phyloP scores from a whole-genome alignment of 2,329 filamentous ascomycete species.

The Cadophora malorum region DNA sequence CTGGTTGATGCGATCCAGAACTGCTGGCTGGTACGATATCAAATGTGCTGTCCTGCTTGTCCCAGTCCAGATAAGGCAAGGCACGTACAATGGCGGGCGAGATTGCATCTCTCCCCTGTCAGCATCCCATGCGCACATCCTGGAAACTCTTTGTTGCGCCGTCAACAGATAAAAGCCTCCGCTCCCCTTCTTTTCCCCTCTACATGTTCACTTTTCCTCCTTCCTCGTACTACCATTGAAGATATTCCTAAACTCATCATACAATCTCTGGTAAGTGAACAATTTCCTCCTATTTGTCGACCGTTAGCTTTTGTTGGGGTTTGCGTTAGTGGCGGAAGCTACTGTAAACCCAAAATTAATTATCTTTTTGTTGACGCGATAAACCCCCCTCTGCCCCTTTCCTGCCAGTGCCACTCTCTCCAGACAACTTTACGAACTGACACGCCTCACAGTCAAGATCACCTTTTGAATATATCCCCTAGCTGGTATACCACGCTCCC shows the following conservation, averaged over 20 bases:
- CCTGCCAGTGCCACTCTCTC: not conserved
- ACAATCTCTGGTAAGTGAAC: not conserved
- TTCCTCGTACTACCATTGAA: not conserved
- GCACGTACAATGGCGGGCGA: not conserved
- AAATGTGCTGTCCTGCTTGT: constrained; percentile 2
- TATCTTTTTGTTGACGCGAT: constrained; percentile 13
- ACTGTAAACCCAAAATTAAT: constrained; percentile 13
- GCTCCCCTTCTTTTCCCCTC: constrained; percentile 1
- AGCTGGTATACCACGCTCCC: not conserved
- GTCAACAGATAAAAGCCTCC: constrained; percentile 14
- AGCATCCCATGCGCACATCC: not conserved
- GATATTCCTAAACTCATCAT: constrained; percentile 2
- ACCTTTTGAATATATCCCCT: not conserved
- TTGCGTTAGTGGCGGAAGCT: constrained; percentile 23
- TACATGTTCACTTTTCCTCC: not conserved
- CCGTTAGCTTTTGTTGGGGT: constrained; percentile 14
- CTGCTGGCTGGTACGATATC: constrained; percentile 7
- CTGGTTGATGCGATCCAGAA: not conserved
- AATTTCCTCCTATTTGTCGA: not conserved
- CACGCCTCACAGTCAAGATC: not conserved
- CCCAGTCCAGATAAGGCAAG: constrained; percentile 8
- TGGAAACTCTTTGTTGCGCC: constrained; percentile 14
- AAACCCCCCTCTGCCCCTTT: constrained; percentile 17
- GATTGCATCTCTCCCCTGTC: not conserved
- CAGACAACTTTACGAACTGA: not conserved